phyloP scores from a whole-genome alignment of 192 early-diverging fungal genomes.

The Powellomyces hirtus region DNA sequence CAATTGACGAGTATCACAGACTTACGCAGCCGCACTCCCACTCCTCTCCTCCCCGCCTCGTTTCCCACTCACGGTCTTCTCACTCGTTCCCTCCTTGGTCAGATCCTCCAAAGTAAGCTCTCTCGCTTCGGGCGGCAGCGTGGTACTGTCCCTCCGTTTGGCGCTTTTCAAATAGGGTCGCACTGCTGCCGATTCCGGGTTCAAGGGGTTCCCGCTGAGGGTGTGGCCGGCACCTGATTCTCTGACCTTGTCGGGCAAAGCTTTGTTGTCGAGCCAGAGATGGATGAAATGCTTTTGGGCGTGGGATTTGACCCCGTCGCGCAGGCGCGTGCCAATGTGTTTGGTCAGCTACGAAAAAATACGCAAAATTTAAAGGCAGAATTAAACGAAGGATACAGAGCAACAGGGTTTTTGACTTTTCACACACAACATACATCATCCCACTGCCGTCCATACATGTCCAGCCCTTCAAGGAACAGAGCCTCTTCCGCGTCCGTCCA shows the following conservation, averaged over 20 bases:
- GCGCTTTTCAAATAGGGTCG: constrained; percentile 60
- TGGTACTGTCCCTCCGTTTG: neutral
- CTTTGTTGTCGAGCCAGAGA: constrained; percentile 76
- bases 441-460: constrained; percentile 84
- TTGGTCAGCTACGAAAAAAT: constrained; percentile 49
- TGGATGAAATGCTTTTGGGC: constrained; percentile 94
- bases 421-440: no score
- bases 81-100: no score
- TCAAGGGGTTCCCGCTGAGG: constrained; percentile 78
- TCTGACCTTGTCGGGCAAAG: constrained; percentile 69
- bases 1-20: no score
- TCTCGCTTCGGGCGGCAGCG: no score
- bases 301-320: constrained; percentile 83
- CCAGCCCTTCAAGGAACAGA: constrained; percentile 73
- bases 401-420: no score
- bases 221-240: constrained; percentile 74
- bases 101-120: no score
- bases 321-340: constrained; percentile 74
- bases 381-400: neutral
- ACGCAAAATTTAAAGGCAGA: no score
- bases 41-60: no score
- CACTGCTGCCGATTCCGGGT: constrained; percentile 84
- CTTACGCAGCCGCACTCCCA: no score
- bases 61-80: no score
- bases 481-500: constrained; percentile 76